These are phyloP conservation scores for Solanum hybrid DNA, from an alignment of 305 asterid species.

Conservation along the genomic window DNA sequence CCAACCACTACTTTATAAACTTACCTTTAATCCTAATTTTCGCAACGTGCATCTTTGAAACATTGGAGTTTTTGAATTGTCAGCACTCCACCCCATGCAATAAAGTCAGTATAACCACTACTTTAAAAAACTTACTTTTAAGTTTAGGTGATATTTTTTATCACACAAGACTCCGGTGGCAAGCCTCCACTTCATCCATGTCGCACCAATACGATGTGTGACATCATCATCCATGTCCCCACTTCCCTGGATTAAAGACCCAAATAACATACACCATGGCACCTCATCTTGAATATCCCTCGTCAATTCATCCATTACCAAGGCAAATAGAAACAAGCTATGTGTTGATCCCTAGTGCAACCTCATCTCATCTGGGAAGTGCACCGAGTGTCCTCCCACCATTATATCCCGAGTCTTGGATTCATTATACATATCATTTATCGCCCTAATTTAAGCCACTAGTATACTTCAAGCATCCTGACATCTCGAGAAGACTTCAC, in stretches of 20 bases:
- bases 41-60: neutral
- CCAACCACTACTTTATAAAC: neutral
- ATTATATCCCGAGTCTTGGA: neutral
- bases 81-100: neutral
- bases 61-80: neutral
- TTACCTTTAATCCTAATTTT: neutral
- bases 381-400: neutral
- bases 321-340: neutral
- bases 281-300: neutral
- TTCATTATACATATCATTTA: neutral
- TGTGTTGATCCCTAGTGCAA: neutral
- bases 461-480: neutral
- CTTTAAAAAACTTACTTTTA: neutral
- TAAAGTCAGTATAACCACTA: neutral
- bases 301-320: neutral
- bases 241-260: neutral
- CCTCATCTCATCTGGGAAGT: neutral
- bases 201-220: neutral
- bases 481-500: neutral
- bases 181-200: neutral
- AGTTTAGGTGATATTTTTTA: neutral
- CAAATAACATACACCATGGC: neutral
- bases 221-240: neutral
- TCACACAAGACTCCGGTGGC: neutral
- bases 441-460: neutral